Conservation (phyloP, 1,139 yeast genomes). For the Pichia sp. region DNA sequence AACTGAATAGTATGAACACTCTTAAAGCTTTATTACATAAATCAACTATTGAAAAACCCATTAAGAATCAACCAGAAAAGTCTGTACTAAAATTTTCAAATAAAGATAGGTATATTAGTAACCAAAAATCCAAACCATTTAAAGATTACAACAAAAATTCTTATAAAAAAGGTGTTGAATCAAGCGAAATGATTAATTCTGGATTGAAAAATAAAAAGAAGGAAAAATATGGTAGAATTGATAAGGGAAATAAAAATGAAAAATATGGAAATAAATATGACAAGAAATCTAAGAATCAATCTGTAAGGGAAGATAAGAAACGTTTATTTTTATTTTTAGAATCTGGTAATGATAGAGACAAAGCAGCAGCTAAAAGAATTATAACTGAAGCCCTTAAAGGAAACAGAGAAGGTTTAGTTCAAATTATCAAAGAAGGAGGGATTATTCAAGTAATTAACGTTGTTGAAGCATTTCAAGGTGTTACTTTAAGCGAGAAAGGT, state of each 20-base stretch:
- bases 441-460: slow-evolving; percentile 14
- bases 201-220: background rate
- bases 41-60: no score
- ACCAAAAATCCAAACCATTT: no score
- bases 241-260: background rate
- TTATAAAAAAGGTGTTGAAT: no score
- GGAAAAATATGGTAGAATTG: background rate
- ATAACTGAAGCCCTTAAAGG: slow-evolving; percentile 15
- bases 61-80: no score
- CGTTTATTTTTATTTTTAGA: slow-evolving; percentile 9
- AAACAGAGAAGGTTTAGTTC: slow-evolving; percentile 18
- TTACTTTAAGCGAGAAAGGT: slow-evolving; percentile 23
- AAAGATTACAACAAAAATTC: no score
- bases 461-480: slow-evolving; percentile 13
- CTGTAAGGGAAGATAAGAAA: slow-evolving; percentile 2
- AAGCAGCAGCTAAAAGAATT: slow-evolving; percentile 22
- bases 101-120: no score
- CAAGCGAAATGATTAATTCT: no score
- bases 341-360: slow-evolving; percentile 24
- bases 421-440: slow-evolving; percentile 18
- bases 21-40: no score
- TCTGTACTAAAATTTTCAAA: no score
- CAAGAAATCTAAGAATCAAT: background rate
- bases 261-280: background rate
- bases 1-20: no score